A percentile compares a stretch with the other conserved stretches of the same genome.
Evolutionary conservation across 257 asterid genomes (phyloP).

Genomic region (Solanum pinnatisectum): DNA sequence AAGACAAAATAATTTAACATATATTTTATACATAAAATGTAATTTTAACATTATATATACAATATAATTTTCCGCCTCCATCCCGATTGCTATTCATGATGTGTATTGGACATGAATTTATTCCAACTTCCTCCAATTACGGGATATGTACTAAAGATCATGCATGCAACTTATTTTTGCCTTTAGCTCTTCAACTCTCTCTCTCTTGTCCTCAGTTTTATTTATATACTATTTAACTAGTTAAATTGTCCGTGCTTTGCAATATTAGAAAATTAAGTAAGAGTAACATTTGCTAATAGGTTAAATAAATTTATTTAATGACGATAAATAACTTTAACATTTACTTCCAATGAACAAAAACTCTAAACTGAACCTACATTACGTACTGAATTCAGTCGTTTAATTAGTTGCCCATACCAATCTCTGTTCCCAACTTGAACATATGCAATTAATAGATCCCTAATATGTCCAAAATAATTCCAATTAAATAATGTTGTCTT

Average conservation of each 20-base stretch:
- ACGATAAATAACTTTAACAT: background rate
- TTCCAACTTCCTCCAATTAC: background rate
- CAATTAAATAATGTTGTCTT: background rate
- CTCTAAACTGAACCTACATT: background rate
- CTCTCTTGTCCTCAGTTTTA: background rate
- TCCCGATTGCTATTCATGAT: background rate
- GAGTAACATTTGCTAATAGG: background rate
- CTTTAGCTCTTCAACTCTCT: background rate
- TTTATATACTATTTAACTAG: background rate
- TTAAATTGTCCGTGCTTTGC: background rate
- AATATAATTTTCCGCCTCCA: background rate
- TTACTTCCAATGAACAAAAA: background rate
- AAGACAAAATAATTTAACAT: too few species aligned
- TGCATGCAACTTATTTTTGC: background rate
- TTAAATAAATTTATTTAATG: background rate
- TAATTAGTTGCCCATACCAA: slow-evolving; percentile 1
- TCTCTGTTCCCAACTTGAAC: background rate
- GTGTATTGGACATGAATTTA: background rate
- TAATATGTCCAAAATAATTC: background rate
- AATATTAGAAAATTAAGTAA: background rate
- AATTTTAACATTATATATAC: background rate
- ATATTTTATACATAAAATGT: too few species aligned
- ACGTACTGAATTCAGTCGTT: background rate
- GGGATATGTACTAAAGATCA: background rate
- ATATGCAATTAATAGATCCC: background rate